phyloP scores from a whole-genome alignment of 495 filamentous ascomycete species.

The Aspergillus haitiensis region DNA sequence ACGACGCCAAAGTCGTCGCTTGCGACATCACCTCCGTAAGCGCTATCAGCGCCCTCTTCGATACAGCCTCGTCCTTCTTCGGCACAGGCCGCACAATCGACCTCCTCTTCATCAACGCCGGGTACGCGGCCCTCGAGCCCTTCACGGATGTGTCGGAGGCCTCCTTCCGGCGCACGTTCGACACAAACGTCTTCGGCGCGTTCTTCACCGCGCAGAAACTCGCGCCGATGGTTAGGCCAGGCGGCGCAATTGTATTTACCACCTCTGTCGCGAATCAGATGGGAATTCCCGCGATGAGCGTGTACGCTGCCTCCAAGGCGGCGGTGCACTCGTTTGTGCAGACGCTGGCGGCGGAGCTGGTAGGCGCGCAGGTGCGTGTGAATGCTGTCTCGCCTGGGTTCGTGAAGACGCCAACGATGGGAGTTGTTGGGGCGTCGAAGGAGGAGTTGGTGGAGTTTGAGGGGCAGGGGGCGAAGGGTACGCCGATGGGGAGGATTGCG shows the following conservation, averaged over 20 bases:
- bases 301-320: conserved; percentile 9
- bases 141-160: conserved; percentile 9
- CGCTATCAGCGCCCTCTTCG: conserved; percentile 4
- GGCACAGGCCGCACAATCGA: conserved; percentile 5
- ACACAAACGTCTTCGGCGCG: conserved; percentile 20
- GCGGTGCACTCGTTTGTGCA: conserved; percentile 15
- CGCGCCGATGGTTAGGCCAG: conserved; percentile 8
- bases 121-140: conserved; percentile 17
- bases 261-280: conserved; percentile 12
- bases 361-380: conserved; percentile 5
- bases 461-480: conserved; percentile 7
- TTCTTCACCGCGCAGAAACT: conserved; percentile 17
- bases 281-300: conserved; percentile 13
- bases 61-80: conserved; percentile 6
- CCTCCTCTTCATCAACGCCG: conserved; percentile 16
- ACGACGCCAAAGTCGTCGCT: conserved; percentile 7
- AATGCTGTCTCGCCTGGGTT: conserved; percentile 18
- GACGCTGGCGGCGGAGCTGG: conserved; percentile 15
- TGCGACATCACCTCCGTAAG: conserved; percentile 14
- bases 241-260: conserved; percentile 20
- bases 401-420: conserved; percentile 18
- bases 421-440: conserved; percentile 3
- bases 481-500: conserved; percentile 11
- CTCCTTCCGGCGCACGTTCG: conserved; percentile 12
- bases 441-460: conserved; percentile 13